Conservation (phyloP, 768 basidiomycete genomes). For the Phanerodontia chrysosporium region DNA sequence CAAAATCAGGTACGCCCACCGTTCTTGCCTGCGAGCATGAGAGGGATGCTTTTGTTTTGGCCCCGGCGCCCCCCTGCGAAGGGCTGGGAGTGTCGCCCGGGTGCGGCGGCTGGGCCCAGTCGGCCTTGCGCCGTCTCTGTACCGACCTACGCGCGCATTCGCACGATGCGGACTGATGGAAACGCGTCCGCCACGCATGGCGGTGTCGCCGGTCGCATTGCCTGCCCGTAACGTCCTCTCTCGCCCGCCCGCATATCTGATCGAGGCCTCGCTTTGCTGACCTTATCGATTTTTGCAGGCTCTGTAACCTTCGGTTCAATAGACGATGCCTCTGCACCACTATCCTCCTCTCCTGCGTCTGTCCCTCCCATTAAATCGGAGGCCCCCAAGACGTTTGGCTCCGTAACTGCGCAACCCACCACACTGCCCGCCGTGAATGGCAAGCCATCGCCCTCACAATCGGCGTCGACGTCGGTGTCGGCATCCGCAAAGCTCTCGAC, state of each 20-base stretch:
- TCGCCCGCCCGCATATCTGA: not conserved
- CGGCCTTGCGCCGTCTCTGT: not conserved
- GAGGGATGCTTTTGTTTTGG: not conserved
- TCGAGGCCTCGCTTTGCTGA: slow-evolving; percentile 6
- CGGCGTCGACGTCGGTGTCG: slow-evolving; percentile 24
- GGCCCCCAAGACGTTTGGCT: slow-evolving; percentile 78
- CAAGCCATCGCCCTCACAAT: slow-evolving; percentile 46
- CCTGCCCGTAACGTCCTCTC: not conserved
- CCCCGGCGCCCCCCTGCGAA: not conserved
- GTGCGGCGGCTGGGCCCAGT: not conserved
- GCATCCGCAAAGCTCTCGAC: slow-evolving; percentile 36
- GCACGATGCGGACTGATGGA: slow-evolving; percentile 1
- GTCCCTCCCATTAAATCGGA: slow-evolving; percentile 60
- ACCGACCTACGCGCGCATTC: slow-evolving; percentile 6
- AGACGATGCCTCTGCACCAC: slow-evolving; percentile 70
- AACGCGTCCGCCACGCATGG: not conserved
- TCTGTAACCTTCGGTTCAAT: slow-evolving; percentile 87
- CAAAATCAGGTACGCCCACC: slow-evolving; percentile 55
- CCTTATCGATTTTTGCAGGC: slow-evolving; percentile 39
- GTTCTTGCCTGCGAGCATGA: not conserved
- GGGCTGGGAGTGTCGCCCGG: not conserved
- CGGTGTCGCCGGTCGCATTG: not conserved
- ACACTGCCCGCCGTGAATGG: slow-evolving; percentile 60
- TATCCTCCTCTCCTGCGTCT: slow-evolving; percentile 80
- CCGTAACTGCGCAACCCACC: slow-evolving; percentile 53